A percentile compares a stretch with the other conserved stretches of the same genome.
Conservation (phyloP, 2,329 filamentous ascomycete species). For the Chaetoscypha palmicola region DNA sequence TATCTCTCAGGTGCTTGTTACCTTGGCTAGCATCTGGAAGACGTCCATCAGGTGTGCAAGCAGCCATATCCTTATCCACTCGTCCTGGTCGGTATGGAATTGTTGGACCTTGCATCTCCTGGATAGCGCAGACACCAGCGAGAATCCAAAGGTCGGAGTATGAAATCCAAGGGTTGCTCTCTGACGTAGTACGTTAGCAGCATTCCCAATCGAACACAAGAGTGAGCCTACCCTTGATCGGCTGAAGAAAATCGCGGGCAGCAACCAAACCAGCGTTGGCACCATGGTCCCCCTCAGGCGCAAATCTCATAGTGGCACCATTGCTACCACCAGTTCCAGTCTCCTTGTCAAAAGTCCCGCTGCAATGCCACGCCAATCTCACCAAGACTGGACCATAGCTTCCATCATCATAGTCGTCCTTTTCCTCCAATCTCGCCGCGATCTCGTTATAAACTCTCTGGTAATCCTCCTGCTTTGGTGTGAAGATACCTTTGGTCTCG, state of each 20-base stretch:
- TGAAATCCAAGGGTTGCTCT: slow-evolving; percentile 87
- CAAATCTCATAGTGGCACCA: slow-evolving; percentile 94
- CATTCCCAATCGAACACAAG: background rate
- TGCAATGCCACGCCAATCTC: slow-evolving; percentile 88
- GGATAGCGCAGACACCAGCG: slow-evolving; percentile 73
- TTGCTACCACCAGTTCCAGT: slow-evolving; percentile 90
- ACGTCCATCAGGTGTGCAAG: slow-evolving; percentile 91
- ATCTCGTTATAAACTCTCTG: slow-evolving; percentile 91
- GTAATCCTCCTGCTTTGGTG: slow-evolving; percentile 78
- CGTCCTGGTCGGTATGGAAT: slow-evolving; percentile 89
- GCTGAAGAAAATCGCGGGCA: slow-evolving; percentile 88
- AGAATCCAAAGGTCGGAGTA: slow-evolving; percentile 98
- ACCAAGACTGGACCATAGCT: slow-evolving; percentile 90
- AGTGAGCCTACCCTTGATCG: slow-evolving; percentile 63
- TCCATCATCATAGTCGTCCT: slow-evolving; percentile 94
- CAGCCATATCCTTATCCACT: slow-evolving; percentile 66
- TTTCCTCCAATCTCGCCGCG: slow-evolving; percentile 71
- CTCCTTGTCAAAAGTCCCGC: slow-evolving; percentile 83
- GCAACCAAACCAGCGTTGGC: slow-evolving; percentile 85
- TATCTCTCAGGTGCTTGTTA: slow-evolving; percentile 74
- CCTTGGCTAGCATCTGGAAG: slow-evolving; percentile 76
- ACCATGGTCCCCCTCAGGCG: slow-evolving; percentile 80
- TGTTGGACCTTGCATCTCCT: slow-evolving; percentile 87
- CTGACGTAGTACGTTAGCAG: slow-evolving; percentile 32
- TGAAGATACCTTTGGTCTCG: slow-evolving; percentile 49